Percentiles rank a stretch among this genome's conserved stretches.
Conservation (phyloP, 2,329 filamentous ascomycete genomes). For the Diaporthe citri region DNA sequence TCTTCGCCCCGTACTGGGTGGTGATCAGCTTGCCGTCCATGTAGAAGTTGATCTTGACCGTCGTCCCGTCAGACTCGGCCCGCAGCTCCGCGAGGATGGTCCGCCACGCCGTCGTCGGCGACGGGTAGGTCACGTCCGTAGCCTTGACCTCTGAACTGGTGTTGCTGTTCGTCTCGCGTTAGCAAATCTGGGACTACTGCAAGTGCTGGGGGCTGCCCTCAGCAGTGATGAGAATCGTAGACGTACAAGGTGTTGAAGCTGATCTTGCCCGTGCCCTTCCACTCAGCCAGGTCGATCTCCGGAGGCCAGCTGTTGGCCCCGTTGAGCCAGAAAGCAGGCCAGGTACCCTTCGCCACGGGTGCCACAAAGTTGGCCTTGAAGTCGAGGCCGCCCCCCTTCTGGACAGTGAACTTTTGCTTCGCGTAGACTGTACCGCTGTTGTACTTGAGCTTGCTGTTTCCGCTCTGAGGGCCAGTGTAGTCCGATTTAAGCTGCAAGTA, state of each 20-base stretch:
- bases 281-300: conserved; percentile 69
- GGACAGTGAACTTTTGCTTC: conserved; percentile 53
- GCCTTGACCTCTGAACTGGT: conserved; percentile 57
- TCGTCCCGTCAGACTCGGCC: conserved; percentile 59
- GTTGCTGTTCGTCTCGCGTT: conserved; percentile 44
- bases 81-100: conserved; percentile 61
- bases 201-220: neutral
- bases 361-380: conserved; percentile 54
- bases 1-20: conserved; percentile 61
- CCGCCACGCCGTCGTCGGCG: conserved; percentile 58
- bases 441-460: conserved; percentile 59
- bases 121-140: conserved; percentile 59
- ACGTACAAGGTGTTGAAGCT: conserved; percentile 62
- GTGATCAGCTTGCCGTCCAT: conserved; percentile 60
- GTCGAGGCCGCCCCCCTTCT: conserved; percentile 52
- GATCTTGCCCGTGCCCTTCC: conserved; percentile 67
- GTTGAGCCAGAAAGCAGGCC: conserved; percentile 70
- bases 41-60: conserved; percentile 64
- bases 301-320: conserved; percentile 66
- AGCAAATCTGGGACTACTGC: neutral
- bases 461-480: conserved; percentile 54
- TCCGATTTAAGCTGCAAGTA: conserved; percentile 60
- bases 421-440: conserved; percentile 58
- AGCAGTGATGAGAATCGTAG: neutral
- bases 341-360: conserved; percentile 58